A percentile compares a stretch with the other conserved stretches of the same genome.
These are phyloP conservation scores for Kurtzmaniella quercitrusa DNA, from an alignment of 1,139 yeast genomes.

Conservation along the genomic window DNA sequence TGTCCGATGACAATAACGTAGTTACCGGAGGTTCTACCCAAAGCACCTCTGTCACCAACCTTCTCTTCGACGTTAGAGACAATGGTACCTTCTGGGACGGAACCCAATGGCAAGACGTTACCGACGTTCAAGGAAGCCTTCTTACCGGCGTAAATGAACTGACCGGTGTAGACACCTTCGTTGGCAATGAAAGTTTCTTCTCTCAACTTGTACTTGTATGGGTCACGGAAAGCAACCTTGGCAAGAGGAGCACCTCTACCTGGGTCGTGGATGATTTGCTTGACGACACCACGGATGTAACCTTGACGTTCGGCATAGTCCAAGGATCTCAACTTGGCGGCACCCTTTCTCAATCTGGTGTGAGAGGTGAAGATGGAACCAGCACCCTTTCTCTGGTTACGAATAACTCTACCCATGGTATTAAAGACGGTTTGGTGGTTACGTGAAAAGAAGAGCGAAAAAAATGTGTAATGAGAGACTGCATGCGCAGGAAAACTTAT, in stretches of 20 bases:
- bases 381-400: conserved; percentile 99
- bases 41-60: conserved; percentile 99
- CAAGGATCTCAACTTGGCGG: conserved; percentile 94
- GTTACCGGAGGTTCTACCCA: conserved; percentile 99
- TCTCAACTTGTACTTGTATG: conserved; percentile 89
- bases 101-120: conserved; percentile 94
- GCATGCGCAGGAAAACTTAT: neutral
- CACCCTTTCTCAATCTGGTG: conserved; percentile 98
- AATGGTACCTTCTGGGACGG: conserved; percentile 99
- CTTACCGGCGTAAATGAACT: conserved; percentile 98
- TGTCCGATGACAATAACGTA: conserved; percentile 98
- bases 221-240: conserved; percentile 93
- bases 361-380: conserved; percentile 97
- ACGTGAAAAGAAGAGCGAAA: conserved; percentile 2
- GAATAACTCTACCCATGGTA: conserved; percentile 91
- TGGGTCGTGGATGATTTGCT: conserved; percentile 91
- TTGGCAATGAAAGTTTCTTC: conserved; percentile 94
- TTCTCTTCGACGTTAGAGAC: conserved; percentile 98
- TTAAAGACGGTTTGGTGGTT: conserved; percentile 1
- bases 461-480: neutral
- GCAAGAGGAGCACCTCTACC: conserved; percentile 98
- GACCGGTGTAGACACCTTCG: conserved; percentile 99
- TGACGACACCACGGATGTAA: conserved; percentile 92
- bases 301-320: conserved; percentile 97
- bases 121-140: conserved; percentile 97